Conservation (phyloP, 768 basidiomycete species). For the Rhizopogon rudus region DNA sequence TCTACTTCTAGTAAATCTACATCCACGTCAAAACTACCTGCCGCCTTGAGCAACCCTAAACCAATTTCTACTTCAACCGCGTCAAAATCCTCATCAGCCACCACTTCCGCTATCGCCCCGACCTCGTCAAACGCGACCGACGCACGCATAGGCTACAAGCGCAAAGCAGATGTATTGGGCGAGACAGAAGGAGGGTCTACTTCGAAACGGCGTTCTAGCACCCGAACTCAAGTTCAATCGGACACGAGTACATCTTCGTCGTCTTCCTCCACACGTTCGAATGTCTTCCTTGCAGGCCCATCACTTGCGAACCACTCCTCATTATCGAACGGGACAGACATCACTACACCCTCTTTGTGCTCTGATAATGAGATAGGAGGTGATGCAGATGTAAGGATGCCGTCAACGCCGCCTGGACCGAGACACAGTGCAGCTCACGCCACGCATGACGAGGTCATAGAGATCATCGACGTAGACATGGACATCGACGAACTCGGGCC, state of each 20-base stretch:
- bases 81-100: not conserved
- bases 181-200: not conserved
- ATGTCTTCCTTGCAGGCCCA: not conserved
- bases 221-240: not conserved
- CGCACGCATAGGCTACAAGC: not conserved
- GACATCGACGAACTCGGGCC: slow-evolving; percentile 9
- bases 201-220: not conserved
- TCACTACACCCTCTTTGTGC: slow-evolving; percentile 64
- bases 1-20: not conserved
- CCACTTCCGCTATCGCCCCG: not conserved
- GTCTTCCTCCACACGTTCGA: not conserved
- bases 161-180: not conserved
- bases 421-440: slow-evolving; percentile 3
- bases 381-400: slow-evolving; percentile 41
- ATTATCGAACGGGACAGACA: slow-evolving; percentile 30
- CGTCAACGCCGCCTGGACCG: slow-evolving; percentile 48
- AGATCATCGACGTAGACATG: slow-evolving; percentile 37
- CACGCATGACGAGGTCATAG: slow-evolving; percentile 8
- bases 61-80: not conserved
- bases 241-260: not conserved
- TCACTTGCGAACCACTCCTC: not conserved
- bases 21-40: not conserved
- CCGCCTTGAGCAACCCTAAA: not conserved
- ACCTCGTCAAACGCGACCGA: not conserved
- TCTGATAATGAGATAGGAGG: slow-evolving; percentile 62